phyloP scores from a whole-genome alignment of 306 rosid species.

The Morella rubra region DNA sequence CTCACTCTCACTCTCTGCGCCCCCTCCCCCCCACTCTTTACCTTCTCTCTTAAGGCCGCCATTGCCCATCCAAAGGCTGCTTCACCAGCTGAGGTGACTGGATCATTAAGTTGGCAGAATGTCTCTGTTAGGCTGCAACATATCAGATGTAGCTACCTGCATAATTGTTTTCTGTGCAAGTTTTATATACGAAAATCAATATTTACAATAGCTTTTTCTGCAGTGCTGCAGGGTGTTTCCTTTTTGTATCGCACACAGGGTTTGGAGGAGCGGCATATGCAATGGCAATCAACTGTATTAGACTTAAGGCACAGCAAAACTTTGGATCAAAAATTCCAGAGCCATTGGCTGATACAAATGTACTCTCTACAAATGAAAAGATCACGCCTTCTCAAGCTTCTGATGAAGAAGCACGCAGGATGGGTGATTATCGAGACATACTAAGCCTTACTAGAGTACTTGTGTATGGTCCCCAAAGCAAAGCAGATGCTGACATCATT shows the following conservation, averaged over 20 bases:
- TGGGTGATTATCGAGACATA: slow-evolving; percentile 91
- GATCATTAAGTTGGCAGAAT: neutral
- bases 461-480: slow-evolving; percentile 80
- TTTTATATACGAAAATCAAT: neutral
- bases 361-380: slow-evolving; percentile 31
- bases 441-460: slow-evolving; percentile 93
- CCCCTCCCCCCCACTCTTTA: too few species aligned
- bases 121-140: neutral
- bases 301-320: slow-evolving; percentile 53
- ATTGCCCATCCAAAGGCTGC: neutral
- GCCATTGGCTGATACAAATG: slow-evolving; percentile 39
- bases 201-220: slow-evolving; percentile 27
- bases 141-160: neutral
- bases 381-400: slow-evolving; percentile 48
- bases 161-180: neutral
- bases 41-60: neutral
- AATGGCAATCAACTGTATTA: slow-evolving; percentile 75
- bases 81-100: neutral
- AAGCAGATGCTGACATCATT: slow-evolving; percentile 73
- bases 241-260: slow-evolving; percentile 87
- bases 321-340: slow-evolving; percentile 44
- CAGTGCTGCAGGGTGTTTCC: slow-evolving; percentile 82
- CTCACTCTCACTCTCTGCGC: neutral
- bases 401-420: slow-evolving; percentile 63
- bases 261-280: slow-evolving; percentile 93